Base-by-base conservation (phyloP, 345 rosid genomes). In the Cardamine occulta region DNA sequence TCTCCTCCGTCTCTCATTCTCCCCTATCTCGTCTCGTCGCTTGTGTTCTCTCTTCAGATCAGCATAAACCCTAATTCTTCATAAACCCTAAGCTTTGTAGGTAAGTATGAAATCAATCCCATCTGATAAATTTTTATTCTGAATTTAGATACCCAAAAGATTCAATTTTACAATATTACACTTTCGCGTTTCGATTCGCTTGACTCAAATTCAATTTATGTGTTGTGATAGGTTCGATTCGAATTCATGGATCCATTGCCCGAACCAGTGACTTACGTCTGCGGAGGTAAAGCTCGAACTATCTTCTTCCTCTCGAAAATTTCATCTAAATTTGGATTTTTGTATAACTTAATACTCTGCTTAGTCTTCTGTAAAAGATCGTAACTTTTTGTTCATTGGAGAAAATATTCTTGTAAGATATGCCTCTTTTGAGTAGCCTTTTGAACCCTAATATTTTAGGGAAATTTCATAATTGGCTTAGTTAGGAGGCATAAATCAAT, bases 231-330 rank as follows among this genome's bases (percentile, higher is more conserved):
- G 58, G 31, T 69, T 40, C 65, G 62, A 48, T 6, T 76, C 49
- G 72, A 63, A 5, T 2, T 21, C 42, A 93, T 90, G 98, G 98
- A 93, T 85, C 92, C 93, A 42, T 84, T 13, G 21, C 96, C 92
- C 0, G 98, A 93, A 65, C 97, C 91, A 8, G 96, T 93, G 8
- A 88, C 86, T 80, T 93, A 93, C 81, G 84, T 88, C 79, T 93
- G 98, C 51, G 96, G 96, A 74, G 98, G 97, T 87, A 60, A 44
- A 19, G 11, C 59, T 62, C 72, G n/a, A 40, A 13, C 49, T 18
- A 6, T 39, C 19, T 60, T 59, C 53, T 66, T 74, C 56, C 40
- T 51, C 13, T 62, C 15, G 4, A 35, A 64, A 40, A 5, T 8
- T 63, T 48, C 40, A 18, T 32, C 5, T 2, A 5, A 47, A 0